These are phyloP conservation scores for Sanghuangporus baumii DNA, from an alignment of 1,284 basidiomycete genomes.

Conservation along the genomic window DNA sequence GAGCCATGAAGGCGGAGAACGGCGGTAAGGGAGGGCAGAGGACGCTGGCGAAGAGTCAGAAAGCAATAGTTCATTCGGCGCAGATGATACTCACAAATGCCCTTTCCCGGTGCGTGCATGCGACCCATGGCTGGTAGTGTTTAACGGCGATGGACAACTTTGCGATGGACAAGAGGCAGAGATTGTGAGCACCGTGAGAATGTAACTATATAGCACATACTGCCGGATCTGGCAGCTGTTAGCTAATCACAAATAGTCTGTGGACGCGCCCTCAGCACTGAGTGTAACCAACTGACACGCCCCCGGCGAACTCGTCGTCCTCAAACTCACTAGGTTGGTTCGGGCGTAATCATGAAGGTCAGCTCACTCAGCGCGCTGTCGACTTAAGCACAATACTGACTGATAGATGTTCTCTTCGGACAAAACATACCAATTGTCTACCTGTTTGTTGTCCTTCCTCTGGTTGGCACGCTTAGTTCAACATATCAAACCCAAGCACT, in stretches of 20 bases:
- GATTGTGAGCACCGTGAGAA: background rate
- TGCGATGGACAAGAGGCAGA: background rate
- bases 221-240: background rate
- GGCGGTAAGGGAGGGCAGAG: constrained; percentile 97
- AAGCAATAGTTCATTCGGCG: background rate
- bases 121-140: constrained; percentile 68
- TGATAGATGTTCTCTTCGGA: no score
- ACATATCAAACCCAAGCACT: constrained; percentile 65
- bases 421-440: no score
- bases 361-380: no score
- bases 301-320: background rate
- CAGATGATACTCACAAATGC: constrained; percentile 69
- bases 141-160: constrained; percentile 1
- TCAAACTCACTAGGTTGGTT: no score
- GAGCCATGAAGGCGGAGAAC: constrained; percentile 93
- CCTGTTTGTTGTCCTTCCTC: no score
- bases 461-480: constrained; percentile 50
- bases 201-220: background rate
- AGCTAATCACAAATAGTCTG: background rate
- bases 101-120: constrained; percentile 98
- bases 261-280: background rate
- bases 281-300: background rate
- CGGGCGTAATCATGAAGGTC: no score
- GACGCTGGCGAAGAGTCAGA: constrained; percentile 49
- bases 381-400: no score